Conservation (phyloP, 2,329 filamentous ascomycete genomes). For the Parastagonospora nodorum region DNA sequence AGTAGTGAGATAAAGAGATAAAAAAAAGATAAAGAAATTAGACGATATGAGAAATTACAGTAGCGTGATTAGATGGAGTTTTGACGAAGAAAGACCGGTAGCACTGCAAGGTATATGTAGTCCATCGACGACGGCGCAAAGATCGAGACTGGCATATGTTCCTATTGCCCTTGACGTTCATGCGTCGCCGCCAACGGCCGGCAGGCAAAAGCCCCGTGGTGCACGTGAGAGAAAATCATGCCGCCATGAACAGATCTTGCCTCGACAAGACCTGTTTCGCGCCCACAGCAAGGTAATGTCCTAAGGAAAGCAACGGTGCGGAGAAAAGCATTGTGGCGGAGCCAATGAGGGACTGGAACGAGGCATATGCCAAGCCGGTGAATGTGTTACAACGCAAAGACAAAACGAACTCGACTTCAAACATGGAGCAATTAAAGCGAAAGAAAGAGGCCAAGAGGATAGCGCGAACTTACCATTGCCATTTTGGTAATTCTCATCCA, state of each 20-base stretch:
- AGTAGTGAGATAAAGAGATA: neutral
- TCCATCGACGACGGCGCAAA: slow-evolving; percentile 8
- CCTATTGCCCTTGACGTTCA: slow-evolving; percentile 18
- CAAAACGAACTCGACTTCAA: slow-evolving; percentile 41
- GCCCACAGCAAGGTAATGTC: slow-evolving; percentile 32
- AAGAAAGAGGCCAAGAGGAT: slow-evolving; percentile 20
- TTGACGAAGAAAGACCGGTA: slow-evolving; percentile 27
- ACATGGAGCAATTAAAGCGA: slow-evolving; percentile 35
- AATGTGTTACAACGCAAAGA: slow-evolving; percentile 33
- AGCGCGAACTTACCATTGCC: slow-evolving; percentile 39
- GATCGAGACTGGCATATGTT: slow-evolving; percentile 13
- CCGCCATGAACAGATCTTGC: slow-evolving; percentile 21
- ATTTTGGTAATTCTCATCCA: slow-evolving; percentile 36
- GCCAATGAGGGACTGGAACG: slow-evolving; percentile 24
- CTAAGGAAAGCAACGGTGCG: slow-evolving; percentile 12
- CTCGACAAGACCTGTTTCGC: slow-evolving; percentile 39
- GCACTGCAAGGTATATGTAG: slow-evolving; percentile 43
- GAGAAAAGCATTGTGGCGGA: slow-evolving; percentile 14
- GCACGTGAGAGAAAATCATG: slow-evolving; percentile 30
- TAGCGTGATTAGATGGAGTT: slow-evolving; percentile 31
- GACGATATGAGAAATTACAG: slow-evolving; percentile 36
- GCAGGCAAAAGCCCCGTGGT: slow-evolving; percentile 29
- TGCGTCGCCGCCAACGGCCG: slow-evolving; percentile 33
- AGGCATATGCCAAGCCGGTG: slow-evolving; percentile 23
- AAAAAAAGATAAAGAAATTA: slow-evolving; percentile 13